phyloP scores from a whole-genome alignment of 2,329 filamentous ascomycete species.

The Fusarium ramigenum region DNA sequence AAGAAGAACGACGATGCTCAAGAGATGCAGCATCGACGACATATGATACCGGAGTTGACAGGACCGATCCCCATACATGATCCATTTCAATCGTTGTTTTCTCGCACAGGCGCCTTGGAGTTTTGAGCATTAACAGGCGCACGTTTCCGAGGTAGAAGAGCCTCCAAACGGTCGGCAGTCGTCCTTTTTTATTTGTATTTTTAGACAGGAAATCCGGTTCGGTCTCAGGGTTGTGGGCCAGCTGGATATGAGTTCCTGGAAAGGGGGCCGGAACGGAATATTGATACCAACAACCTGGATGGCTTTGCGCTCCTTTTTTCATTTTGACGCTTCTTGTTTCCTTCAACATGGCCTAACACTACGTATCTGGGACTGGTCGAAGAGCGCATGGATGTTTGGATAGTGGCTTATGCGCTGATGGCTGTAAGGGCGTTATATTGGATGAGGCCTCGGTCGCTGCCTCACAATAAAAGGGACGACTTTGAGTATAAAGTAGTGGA shows the following conservation, averaged over 20 bases:
- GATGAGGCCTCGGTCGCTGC: neutral
- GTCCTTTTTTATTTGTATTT: conserved; percentile 15
- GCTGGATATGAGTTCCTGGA: conserved; percentile 30
- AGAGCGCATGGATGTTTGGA: conserved; percentile 1
- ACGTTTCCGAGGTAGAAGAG: conserved; percentile 20
- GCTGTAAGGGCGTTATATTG: conserved; percentile 10
- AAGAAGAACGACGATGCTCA: conserved; percentile 20
- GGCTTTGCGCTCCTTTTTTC: conserved; percentile 30
- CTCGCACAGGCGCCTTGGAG: conserved; percentile 43
- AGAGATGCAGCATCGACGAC: conserved; percentile 23
- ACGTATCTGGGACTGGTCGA: neutral
- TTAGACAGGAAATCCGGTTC: conserved; percentile 31
- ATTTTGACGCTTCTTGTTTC: conserved; percentile 1
- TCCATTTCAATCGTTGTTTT: conserved; percentile 39
- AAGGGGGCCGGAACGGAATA: conserved; percentile 26
- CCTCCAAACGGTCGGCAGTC: conserved; percentile 9
- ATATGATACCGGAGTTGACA: conserved; percentile 39
- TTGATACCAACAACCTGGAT: conserved; percentile 40
- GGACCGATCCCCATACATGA: conserved; percentile 34
- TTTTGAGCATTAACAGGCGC: conserved; percentile 35
- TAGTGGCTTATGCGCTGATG: conserved; percentile 8
- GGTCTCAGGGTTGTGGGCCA: conserved; percentile 5
- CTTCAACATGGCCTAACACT: neutral
- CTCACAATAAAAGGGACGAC: conserved; percentile 1
- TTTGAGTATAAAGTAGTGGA: conserved; percentile 4